phyloP scores from a whole-genome alignment of 306 rosid genomes.

The Glycyrrhiza uralensis region DNA sequence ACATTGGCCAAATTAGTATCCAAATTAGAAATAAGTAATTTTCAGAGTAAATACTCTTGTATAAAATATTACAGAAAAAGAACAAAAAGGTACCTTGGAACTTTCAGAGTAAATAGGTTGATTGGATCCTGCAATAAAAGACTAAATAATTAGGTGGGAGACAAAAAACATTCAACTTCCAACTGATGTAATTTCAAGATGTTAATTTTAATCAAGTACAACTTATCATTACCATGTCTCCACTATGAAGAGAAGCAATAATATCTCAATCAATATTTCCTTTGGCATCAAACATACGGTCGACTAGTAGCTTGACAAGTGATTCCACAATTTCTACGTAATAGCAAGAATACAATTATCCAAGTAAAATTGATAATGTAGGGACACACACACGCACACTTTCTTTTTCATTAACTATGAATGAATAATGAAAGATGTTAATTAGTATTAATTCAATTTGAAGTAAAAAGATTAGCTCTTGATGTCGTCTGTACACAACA shows the following conservation, averaged over 20 bases:
- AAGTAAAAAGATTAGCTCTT: neutral
- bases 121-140: conserved; percentile 56
- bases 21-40: neutral
- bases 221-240: conserved; percentile 42
- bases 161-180: neutral
- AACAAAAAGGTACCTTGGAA: conserved; percentile 45
- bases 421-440: neutral
- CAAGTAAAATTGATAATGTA: neutral
- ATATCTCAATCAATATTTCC: conserved; percentile 71
- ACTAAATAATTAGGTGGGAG: neutral
- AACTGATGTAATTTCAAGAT: neutral
- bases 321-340: conserved; percentile 39
- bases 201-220: neutral
- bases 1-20: conserved; percentile 31
- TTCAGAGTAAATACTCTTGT: too few relatives aligned
- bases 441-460: neutral
- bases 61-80: too few relatives aligned
- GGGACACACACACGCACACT: neutral
- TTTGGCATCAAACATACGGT: conserved; percentile 56
- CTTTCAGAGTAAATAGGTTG: conserved; percentile 35
- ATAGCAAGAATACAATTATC: conserved; percentile 14
- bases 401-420: neutral
- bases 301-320: conserved; percentile 58
- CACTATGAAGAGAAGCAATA: conserved; percentile 44
- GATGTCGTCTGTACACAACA: neutral